Base-by-base conservation (phyloP, 768 basidiomycete genomes). In the Calocybe cyanea region DNA sequence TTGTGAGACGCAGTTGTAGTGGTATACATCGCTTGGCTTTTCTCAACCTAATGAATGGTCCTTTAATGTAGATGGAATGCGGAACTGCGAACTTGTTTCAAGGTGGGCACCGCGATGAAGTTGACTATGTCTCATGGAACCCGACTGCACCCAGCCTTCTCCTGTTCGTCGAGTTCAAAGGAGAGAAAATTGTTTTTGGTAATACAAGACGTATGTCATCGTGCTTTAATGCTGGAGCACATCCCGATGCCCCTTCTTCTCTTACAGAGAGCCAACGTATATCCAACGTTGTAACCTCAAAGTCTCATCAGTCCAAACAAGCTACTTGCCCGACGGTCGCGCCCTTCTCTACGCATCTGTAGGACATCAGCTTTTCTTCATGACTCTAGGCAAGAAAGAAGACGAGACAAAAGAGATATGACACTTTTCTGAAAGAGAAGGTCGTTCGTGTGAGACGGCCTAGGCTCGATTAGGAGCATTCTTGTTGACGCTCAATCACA, bases 61-160 rank as follows among this genome's bases (percentile, higher is more conserved):
- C 11, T 28, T 5, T 28, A 6, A 11, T 37, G 10, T 53, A 90
- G 87, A 80, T 88, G 72, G 87, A 91, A 36, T 64, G 75, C 18
- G 75, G 87, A 53, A 73, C 81, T 13, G 83, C 87, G 11, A 67
- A 75, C 1, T 67, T 75, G 13, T 87, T 79, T 47, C 75, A 81
- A 0, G 85, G 87, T 17, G 87, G 79, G 6, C 88, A 90, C 51
- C 71, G 76, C 1, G 86, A 87, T 44, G 87, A 88, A 35, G 83
- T 85, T n/a, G 88, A 91, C 55, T 81, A 88, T 50, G 66, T 90
- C 34, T 80, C 86, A 8, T 92, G 88, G 87, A 88, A 88, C 59
- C 88, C 88, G 1, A 85, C 83, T 2, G n/a, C 87, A 91, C 53
- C 86, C 88, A 3, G 88, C 90, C 31, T 65, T 89, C 13, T 87